A percentile compares a stretch with the other conserved stretches of the same genome.
phyloP scores from a whole-genome alignment of 306 rosid genomes.

The Cucumis melo region DNA sequence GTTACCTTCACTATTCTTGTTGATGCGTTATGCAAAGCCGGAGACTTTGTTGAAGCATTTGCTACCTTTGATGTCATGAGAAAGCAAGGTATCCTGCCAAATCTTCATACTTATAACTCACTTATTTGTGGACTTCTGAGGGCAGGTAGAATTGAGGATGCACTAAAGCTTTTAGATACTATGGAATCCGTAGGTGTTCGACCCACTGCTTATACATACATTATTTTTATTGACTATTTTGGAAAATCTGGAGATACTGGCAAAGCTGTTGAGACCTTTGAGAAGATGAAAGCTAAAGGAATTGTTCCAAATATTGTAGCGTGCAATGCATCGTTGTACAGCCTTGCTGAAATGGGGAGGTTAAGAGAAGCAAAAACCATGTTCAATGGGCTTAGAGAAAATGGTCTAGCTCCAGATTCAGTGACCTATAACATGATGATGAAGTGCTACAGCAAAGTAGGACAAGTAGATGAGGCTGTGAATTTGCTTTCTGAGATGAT shows the following conservation, averaged over 20 bases:
- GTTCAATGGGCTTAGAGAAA: constrained; percentile 47
- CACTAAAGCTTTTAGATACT: constrained; percentile 46
- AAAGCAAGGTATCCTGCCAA: constrained; percentile 48
- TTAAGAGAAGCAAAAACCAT: constrained; percentile 58
- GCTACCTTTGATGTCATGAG: constrained; percentile 47
- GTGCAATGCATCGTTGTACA: constrained; percentile 69
- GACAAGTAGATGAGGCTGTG: constrained; percentile 62
- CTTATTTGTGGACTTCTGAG: constrained; percentile 64
- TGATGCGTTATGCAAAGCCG: constrained; percentile 64
- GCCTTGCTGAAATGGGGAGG: constrained; percentile 70
- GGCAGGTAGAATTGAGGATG: constrained; percentile 53
- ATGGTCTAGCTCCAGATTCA: constrained; percentile 78
- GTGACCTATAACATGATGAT: constrained; percentile 86
- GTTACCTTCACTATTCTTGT: constrained; percentile 70
- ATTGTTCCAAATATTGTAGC: constrained; percentile 75
- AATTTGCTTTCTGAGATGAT: constrained; percentile 60
- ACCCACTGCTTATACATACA: constrained; percentile 70
- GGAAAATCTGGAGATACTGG: constrained; percentile 76
- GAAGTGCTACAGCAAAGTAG: constrained; percentile 83
- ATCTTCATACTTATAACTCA: constrained; percentile 83
- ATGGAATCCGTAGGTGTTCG: constrained; percentile 58
- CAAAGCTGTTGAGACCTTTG: constrained; percentile 65
- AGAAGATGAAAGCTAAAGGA: constrained; percentile 66
- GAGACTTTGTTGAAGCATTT: constrained; percentile 61
- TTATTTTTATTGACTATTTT: constrained; percentile 76